phyloP scores from a whole-genome alignment of 768 basidiomycete genomes.

The Lentinus tigrinus region DNA sequence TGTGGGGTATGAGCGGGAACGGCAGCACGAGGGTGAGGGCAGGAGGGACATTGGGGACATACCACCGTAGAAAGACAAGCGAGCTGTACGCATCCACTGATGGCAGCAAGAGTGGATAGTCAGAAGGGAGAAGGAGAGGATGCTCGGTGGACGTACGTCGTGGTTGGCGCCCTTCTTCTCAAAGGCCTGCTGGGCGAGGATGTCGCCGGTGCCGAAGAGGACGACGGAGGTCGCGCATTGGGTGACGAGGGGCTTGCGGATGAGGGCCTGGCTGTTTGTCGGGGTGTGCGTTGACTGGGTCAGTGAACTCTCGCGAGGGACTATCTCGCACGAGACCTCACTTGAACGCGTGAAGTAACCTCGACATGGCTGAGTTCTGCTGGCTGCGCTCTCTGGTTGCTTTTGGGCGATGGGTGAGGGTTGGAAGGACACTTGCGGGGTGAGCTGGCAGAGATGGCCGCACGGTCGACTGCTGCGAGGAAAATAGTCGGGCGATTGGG shows the following conservation, averaged over 20 bases:
- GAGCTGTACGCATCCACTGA: slow-evolving; percentile 61
- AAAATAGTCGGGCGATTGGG: no score
- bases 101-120: neutral
- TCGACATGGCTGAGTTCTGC: no score
- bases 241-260: slow-evolving; percentile 59
- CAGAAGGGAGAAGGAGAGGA: neutral
- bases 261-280: slow-evolving; percentile 49
- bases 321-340: slow-evolving; percentile 1
- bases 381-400: no score
- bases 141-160: slow-evolving; percentile 52
- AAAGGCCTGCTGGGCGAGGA: slow-evolving; percentile 84
- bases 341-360: slow-evolving; percentile 28
- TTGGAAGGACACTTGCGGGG: no score
- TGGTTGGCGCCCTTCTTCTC: slow-evolving; percentile 72
- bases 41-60: neutral
- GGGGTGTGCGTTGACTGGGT: slow-evolving; percentile 7
- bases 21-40: slow-evolving; percentile 14
- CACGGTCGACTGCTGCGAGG: no score
- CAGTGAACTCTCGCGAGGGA: slow-evolving; percentile 32
- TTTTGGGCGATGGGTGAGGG: no score
- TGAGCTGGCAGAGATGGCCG: no score
- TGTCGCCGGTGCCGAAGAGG: slow-evolving; percentile 73
- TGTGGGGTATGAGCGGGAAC: neutral
- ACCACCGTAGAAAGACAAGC: slow-evolving; percentile 77
- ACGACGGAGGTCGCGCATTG: slow-evolving; percentile 66